These are phyloP conservation scores for Xylaria multiplex DNA, from an alignment of 2,329 filamentous ascomycete genomes.

Conservation along the genomic window DNA sequence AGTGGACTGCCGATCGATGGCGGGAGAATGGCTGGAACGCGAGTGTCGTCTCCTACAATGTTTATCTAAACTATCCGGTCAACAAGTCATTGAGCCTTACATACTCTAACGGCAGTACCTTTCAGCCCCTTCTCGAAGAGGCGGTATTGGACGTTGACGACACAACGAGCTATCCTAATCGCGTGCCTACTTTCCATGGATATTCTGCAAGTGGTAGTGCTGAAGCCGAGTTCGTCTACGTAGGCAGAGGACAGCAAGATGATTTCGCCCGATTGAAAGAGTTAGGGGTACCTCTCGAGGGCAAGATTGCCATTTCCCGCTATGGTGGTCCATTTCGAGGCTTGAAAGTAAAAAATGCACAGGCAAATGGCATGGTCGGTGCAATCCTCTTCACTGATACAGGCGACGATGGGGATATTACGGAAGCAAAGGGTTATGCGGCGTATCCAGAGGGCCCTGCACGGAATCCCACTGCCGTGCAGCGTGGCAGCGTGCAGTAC, in stretches of 20 bases:
- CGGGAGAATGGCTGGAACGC: conserved; percentile 46
- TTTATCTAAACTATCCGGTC: conserved; percentile 61
- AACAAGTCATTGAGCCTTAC: conserved; percentile 60
- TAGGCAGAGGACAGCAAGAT: conserved; percentile 77
- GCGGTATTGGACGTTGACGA: conserved; percentile 77
- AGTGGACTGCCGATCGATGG: conserved; percentile 49
- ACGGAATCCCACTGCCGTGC: conserved; percentile 79
- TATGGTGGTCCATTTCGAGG: conserved; percentile 84
- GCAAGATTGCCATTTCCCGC: conserved; percentile 81
- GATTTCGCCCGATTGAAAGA: conserved; percentile 78
- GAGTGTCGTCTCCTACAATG: conserved; percentile 46
- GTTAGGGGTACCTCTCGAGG: conserved; percentile 74
- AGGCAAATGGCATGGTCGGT: conserved; percentile 80
- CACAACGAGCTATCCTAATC: conserved; percentile 73
- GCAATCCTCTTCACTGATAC: conserved; percentile 79
- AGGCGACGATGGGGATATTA: conserved; percentile 78
- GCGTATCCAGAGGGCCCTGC: conserved; percentile 81
- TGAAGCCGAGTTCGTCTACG: conserved; percentile 78
- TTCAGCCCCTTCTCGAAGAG: conserved; percentile 75
- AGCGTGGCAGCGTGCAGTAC: conserved; percentile 80
- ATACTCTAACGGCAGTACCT: conserved; percentile 58
- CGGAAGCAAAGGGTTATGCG: conserved; percentile 76
- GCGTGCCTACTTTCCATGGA: conserved; percentile 83
- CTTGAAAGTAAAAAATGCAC: conserved; percentile 83
- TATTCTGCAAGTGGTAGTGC: conserved; percentile 84